A percentile compares a stretch with the other conserved stretches of the same genome.
Conservation (phyloP, 2,329 filamentous ascomycete genomes). For the Neonectria punicea region DNA sequence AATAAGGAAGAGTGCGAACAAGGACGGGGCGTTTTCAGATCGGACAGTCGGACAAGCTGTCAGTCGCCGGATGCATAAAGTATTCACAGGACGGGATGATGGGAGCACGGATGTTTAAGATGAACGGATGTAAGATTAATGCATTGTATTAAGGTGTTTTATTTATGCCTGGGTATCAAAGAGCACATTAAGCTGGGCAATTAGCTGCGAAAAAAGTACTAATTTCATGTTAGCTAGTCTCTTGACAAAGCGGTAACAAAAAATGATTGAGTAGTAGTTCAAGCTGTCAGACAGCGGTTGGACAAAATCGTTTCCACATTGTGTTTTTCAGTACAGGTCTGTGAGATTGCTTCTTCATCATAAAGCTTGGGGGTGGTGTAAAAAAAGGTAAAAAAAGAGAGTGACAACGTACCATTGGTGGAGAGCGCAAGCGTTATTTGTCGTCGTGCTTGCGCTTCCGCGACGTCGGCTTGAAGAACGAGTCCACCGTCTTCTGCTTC, state of each 20-base stretch:
- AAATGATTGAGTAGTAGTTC: neutral
- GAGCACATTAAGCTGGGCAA: neutral
- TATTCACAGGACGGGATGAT: slow-evolving; percentile 68
- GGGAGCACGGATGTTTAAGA: slow-evolving; percentile 63
- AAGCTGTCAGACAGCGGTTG: slow-evolving; percentile 82
- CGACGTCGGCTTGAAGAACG: slow-evolving; percentile 72
- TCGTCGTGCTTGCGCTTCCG: slow-evolving; percentile 44
- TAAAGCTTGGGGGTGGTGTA: slow-evolving; percentile 45
- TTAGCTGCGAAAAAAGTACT: slow-evolving; percentile 2
- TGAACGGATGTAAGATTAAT: neutral
- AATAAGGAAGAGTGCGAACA: slow-evolving; percentile 67
- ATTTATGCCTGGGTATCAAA: slow-evolving; percentile 12
- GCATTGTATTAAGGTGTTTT: slow-evolving; percentile 21
- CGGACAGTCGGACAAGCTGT: slow-evolving; percentile 66
- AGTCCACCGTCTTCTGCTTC: slow-evolving; percentile 78
- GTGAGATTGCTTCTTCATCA: slow-evolving; percentile 80
- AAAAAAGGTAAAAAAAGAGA: slow-evolving; percentile 29
- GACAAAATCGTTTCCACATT: slow-evolving; percentile 78
- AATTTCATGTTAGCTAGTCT: slow-evolving; percentile 38
- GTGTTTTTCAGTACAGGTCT: slow-evolving; percentile 82
- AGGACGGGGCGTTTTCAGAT: slow-evolving; percentile 66
- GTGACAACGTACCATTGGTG: slow-evolving; percentile 52
- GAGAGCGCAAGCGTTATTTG: slow-evolving; percentile 28
- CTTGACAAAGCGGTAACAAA: slow-evolving; percentile 38
- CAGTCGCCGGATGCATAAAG: slow-evolving; percentile 67